These are phyloP conservation scores for Nannizzia gypsea DNA, from an alignment of 2,329 filamentous ascomycete species.

Conservation along the genomic window DNA sequence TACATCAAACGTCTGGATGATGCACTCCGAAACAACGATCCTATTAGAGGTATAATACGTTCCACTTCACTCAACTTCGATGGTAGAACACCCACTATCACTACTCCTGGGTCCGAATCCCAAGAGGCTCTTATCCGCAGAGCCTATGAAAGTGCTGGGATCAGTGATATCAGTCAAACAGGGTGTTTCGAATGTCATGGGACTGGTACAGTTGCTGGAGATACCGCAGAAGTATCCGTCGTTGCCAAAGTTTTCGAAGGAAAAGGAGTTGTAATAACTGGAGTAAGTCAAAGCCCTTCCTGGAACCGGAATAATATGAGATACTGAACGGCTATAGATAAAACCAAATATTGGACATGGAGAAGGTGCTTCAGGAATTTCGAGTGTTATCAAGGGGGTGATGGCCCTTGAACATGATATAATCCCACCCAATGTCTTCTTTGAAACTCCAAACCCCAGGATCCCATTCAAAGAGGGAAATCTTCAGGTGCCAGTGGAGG, in stretches of 20 bases:
- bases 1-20: constrained; percentile 22
- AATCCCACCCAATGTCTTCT: constrained; percentile 22
- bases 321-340: constrained; percentile 6
- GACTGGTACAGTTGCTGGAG: constrained; percentile 27
- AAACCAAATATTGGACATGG: constrained; percentile 21
- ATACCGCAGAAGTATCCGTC: constrained; percentile 17
- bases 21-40: constrained; percentile 25
- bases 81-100: constrained; percentile 18
- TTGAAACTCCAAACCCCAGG: constrained; percentile 20
- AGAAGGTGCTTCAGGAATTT: constrained; percentile 20
- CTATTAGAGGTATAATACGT: constrained; percentile 27
- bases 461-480: constrained; percentile 15
- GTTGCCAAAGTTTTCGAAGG: constrained; percentile 13
- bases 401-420: constrained; percentile 18
- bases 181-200: constrained; percentile 17
- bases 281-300: constrained; percentile 3
- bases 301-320: constrained; percentile 13
- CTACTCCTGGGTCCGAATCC: constrained; percentile 14
- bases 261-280: constrained; percentile 16
- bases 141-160: constrained; percentile 22
- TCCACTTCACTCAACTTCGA: constrained; percentile 21
- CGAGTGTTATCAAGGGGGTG: constrained; percentile 19
- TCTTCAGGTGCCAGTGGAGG: constrained; percentile 15
- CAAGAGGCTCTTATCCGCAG: constrained; percentile 23
- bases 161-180: constrained; percentile 9